Evolutionary conservation across 306 rosid species (phyloP).

Genomic region (Macrotyloma uniflorum): DNA sequence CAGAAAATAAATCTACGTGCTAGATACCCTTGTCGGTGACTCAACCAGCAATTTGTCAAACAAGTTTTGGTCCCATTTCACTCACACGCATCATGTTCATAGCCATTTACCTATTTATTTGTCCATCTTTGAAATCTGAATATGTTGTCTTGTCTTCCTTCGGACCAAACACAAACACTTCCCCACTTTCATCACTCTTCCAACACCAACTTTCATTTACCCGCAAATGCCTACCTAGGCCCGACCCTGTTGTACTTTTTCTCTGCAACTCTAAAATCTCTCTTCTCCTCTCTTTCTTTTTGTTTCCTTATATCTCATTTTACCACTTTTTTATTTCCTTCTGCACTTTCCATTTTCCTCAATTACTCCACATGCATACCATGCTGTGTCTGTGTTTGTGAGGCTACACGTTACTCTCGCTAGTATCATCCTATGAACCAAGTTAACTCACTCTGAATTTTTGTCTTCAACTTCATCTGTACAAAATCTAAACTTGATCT

Average conservation of each 20-base stretch:
- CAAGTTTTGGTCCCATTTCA: conserved; percentile 29
- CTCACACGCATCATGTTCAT: neutral
- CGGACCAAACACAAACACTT: neutral
- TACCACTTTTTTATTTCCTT: neutral
- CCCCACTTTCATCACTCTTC: neutral
- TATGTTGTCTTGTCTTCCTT: neutral
- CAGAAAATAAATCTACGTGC: conserved; percentile 22
- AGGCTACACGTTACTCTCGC: neutral
- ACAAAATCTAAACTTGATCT: too few relatives aligned
- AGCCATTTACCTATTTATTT: neutral
- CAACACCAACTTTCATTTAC: neutral
- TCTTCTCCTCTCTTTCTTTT: neutral
- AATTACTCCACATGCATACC: too few relatives aligned
- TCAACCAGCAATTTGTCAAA: conserved; percentile 36
- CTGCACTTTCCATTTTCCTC: neutral
- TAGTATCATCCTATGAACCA: too few relatives aligned
- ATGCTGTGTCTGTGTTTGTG: neutral
- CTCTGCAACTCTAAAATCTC: neutral
- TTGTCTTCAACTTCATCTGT: too few relatives aligned
- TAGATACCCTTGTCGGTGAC: conserved; percentile 39
- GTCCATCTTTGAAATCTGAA: neutral
- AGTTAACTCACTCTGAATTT: too few relatives aligned
- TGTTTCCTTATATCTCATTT: neutral
- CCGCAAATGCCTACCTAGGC: neutral
- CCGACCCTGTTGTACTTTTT: neutral